These are phyloP conservation scores for Rosa lucieae DNA, from an alignment of 306 rosid species.

Conservation along the genomic window DNA sequence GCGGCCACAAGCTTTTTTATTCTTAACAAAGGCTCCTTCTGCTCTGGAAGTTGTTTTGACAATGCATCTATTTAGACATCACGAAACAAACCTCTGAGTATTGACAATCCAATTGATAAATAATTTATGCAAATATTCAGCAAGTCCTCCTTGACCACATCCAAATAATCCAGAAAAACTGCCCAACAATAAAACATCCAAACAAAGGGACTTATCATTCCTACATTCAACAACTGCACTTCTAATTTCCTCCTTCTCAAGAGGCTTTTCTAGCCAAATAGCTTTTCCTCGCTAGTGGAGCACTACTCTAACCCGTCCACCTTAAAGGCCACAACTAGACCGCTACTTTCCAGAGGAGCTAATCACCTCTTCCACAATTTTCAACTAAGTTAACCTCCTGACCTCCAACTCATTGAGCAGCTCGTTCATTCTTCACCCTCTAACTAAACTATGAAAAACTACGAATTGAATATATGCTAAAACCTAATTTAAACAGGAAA, in stretches of 20 bases:
- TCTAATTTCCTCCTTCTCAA: neutral
- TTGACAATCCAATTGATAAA: neutral
- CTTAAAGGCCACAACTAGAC: neutral
- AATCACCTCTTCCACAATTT: neutral
- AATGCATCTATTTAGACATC: neutral
- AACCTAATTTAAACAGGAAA: neutral
- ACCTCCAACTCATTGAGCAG: neutral
- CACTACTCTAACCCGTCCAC: neutral
- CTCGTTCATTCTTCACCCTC: neutral
- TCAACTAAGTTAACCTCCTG: neutral
- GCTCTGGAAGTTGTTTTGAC: neutral
- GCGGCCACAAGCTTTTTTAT: no score
- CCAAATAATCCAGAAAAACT: neutral
- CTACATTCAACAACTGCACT: neutral
- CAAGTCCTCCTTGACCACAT: neutral
- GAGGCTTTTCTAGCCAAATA: neutral
- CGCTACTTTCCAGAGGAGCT: neutral
- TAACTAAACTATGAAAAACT: neutral
- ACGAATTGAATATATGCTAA: neutral
- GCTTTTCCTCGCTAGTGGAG: neutral
- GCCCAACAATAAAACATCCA: neutral
- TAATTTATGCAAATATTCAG: neutral
- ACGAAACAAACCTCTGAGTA: neutral
- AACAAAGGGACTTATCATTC: neutral
- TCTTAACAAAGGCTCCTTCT: neutral